phyloP scores from a whole-genome alignment of 306 rosid species.

The Medicago ruthenica region DNA sequence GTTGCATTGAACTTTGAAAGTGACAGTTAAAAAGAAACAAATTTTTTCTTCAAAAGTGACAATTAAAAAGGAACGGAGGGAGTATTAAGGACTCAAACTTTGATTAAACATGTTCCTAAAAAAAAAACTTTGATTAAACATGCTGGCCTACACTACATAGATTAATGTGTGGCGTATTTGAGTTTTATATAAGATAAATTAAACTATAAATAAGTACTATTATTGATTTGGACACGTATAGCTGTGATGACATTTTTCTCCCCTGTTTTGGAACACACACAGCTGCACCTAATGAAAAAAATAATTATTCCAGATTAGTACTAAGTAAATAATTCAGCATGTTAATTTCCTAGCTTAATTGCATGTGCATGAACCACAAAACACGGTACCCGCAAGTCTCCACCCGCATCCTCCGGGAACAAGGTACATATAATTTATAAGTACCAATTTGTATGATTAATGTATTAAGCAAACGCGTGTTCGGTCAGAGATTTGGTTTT shows the following conservation, averaged over 20 bases:
- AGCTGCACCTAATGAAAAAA: conserved; percentile 42
- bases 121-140: no score
- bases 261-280: conserved; percentile 13
- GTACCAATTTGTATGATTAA: conserved; percentile 30
- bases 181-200: background rate
- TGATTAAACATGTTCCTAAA: no score
- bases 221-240: conserved; percentile 2
- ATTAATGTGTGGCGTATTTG: background rate
- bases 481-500: conserved; percentile 37
- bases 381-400: conserved; percentile 53
- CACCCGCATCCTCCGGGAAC: conserved; percentile 47
- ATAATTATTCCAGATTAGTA: conserved; percentile 36
- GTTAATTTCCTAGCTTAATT: background rate
- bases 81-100: background rate
- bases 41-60: no score
- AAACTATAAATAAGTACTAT: background rate
- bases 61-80: no score
- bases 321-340: conserved; percentile 21
- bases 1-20: no score
- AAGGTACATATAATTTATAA: conserved; percentile 41
- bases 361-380: conserved; percentile 78
- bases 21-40: no score
- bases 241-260: background rate
- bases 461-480: conserved; percentile 34
- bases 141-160: background rate